phyloP scores from a whole-genome alignment of 2,329 filamentous ascomycete genomes.

The Fusarium cyanostomum region DNA sequence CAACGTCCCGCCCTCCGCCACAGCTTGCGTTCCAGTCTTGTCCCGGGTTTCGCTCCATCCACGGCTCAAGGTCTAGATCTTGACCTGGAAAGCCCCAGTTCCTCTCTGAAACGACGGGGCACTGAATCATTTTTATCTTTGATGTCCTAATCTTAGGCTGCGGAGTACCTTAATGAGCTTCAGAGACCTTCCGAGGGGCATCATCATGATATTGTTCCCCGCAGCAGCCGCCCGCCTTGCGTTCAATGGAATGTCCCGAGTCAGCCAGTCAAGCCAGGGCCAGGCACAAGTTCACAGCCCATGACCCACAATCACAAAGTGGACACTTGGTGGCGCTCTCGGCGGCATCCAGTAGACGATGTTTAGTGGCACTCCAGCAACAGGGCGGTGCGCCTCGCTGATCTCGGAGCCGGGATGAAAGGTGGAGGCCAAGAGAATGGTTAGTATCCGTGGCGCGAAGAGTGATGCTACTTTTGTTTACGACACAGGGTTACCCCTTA shows the following conservation, averaged over 20 bases:
- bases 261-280: constrained; percentile 6
- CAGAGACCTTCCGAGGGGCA: background rate
- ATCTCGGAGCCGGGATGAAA: constrained; percentile 8
- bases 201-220: constrained; percentile 20
- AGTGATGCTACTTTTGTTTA: no score
- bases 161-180: background rate
- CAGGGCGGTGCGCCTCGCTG: constrained; percentile 25
- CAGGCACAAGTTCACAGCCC: constrained; percentile 13
- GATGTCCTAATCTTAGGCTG: constrained; percentile 5
- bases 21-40: constrained; percentile 30
- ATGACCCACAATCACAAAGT: constrained; percentile 21
- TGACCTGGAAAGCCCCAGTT: constrained; percentile 14
- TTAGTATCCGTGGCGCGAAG: no score
- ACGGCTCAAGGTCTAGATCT: background rate
- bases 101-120: constrained; percentile 13
- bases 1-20: constrained; percentile 38
- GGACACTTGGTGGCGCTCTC: constrained; percentile 31
- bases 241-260: constrained; percentile 16
- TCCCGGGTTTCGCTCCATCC: constrained; percentile 25
- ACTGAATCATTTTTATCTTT: background rate
- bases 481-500: constrained; percentile 22
- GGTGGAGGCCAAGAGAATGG: background rate
- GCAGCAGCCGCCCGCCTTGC: constrained; percentile 24
- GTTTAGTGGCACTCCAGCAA: constrained; percentile 9
- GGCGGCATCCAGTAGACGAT: constrained; percentile 25